A percentile compares a stretch with the other conserved stretches of the same genome.
phyloP scores from a whole-genome alignment of 345 rosid genomes.

The Syzygium grande region DNA sequence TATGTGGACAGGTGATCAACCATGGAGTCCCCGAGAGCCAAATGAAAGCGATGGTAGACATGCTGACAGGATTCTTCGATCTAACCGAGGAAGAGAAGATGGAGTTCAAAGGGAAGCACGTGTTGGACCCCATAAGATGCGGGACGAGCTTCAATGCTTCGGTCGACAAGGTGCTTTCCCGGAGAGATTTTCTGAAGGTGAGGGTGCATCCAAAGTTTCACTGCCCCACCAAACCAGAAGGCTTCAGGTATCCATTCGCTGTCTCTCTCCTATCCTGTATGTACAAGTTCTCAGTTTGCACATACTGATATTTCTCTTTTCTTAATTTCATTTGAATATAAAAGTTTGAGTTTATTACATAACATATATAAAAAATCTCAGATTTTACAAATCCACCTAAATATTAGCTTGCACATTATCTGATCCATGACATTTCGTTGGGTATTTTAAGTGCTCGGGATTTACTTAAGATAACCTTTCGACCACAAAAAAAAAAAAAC shows the following conservation, averaged over 20 bases:
- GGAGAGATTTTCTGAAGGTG: constrained; percentile 52
- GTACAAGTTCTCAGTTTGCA: too few relatives aligned
- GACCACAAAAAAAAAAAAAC: too few relatives aligned
- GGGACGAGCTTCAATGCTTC: constrained; percentile 50
- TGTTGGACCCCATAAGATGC: constrained; percentile 40
- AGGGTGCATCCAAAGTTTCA: constrained; percentile 33
- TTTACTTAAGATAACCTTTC: not conserved
- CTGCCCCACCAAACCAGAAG: constrained; percentile 30
- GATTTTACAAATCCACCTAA: not conserved
- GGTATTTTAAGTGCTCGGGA: not conserved
- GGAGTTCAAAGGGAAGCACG: constrained; percentile 29
- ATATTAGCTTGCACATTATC: not conserved
- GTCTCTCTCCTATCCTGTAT: not conserved
- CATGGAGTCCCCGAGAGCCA: constrained; percentile 37
- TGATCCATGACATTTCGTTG: not conserved
- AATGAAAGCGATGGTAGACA: constrained; percentile 23
- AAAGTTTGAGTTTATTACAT: not conserved
- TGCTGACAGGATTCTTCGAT: constrained; percentile 26
- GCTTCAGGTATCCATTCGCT: constrained; percentile 23
- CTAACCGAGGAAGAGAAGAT: constrained; percentile 41
- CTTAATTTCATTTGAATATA: not conserved
- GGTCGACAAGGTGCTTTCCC: constrained; percentile 26
- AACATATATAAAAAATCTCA: fast-evolving
- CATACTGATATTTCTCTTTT: not conserved
- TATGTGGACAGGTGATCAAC: constrained; percentile 27